Evolutionary conservation across 2,329 filamentous ascomycete species (phyloP).

Genomic region (Colletotrichum liaoningense): DNA sequence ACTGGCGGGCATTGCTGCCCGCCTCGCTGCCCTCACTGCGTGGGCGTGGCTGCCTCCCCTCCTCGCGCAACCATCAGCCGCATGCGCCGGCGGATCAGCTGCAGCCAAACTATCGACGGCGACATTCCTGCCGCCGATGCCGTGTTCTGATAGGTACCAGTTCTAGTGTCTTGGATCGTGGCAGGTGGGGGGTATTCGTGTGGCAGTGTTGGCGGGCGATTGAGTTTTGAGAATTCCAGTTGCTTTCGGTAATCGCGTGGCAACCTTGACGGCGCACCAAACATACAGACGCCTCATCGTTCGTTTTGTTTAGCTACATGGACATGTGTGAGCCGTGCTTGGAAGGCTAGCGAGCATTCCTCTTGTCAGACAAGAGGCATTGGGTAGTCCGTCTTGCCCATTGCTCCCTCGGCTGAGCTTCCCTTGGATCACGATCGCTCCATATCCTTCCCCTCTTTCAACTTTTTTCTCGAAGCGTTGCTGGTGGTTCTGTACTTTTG

Average conservation of each 20-base stretch:
- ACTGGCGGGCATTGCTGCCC: neutral
- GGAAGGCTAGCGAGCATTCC: conserved; percentile 13
- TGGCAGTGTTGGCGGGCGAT: neutral
- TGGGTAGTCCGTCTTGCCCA: conserved; percentile 3
- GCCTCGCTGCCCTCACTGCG: neutral
- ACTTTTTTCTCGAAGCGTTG: neutral
- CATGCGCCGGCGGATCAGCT: conserved; percentile 19
- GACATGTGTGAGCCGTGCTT: neutral
- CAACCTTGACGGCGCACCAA: neutral
- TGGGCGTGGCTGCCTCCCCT: neutral
- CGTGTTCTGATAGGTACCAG: conserved; percentile 3
- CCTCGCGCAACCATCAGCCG: conserved; percentile 1
- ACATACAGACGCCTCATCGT: conserved; percentile 6
- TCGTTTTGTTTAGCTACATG: neutral
- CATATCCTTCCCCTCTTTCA: neutral
- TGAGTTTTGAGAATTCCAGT: conserved; percentile 12
- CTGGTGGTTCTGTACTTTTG: neutral
- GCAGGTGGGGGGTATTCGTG: neutral
- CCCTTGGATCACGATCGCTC: neutral
- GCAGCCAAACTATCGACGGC: neutral
- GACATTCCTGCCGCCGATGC: conserved; percentile 14
- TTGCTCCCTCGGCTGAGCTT: conserved; percentile 17
- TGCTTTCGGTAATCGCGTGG: conserved; percentile 23
- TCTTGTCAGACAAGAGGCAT: conserved; percentile 18
- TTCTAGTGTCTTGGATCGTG: neutral